Evolutionary conservation across 1,139 yeast species (phyloP).

Genomic region (Scheffersomyces quercinus): DNA sequence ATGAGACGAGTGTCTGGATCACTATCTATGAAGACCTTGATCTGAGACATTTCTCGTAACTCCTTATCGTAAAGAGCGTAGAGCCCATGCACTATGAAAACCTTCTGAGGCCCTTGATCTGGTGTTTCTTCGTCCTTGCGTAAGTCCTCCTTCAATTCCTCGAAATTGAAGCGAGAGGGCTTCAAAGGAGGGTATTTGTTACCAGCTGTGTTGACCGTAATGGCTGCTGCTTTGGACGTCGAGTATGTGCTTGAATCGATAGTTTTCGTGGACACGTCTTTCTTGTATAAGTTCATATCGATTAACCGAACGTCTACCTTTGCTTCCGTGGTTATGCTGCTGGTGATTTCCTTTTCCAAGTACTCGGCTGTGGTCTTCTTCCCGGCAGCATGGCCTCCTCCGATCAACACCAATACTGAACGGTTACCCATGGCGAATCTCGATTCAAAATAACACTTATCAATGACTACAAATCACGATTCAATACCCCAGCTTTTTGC

Average conservation of each 20-base stretch:
- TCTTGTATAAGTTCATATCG: constrained; percentile 26
- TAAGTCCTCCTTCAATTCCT: constrained; percentile 19
- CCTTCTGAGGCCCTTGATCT: constrained; percentile 22
- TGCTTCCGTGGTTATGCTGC: constrained; percentile 5
- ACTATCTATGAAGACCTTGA: constrained; percentile 79
- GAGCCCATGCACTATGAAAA: constrained; percentile 71
- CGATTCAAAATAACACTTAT: no score
- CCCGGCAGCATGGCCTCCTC: constrained; percentile 79
- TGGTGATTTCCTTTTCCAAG: constrained; percentile 28
- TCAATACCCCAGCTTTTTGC: constrained; percentile 2
- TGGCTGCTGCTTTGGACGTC: constrained; percentile 30
- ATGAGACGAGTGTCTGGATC: constrained; percentile 84
- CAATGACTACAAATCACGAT: no score
- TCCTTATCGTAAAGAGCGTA: constrained; percentile 72
- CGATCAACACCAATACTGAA: constrained; percentile 54
- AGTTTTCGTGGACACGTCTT: constrained; percentile 6
- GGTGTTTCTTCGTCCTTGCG: constrained; percentile 8
- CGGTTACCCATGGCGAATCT: no score
- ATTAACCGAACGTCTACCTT: constrained; percentile 31
- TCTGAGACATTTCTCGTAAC: constrained; percentile 57
- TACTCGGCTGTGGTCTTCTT: constrained; percentile 43
- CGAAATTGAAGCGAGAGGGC: constrained; percentile 45
- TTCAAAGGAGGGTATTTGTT: constrained; percentile 23
- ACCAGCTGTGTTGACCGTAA: constrained; percentile 25
- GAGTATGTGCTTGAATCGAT: constrained; percentile 17